Evolutionary conservation across 352 stramenopile genomes (phyloP), one percentile per base, ranked within the genome.

Genomic region (Globisporangium okanoganense): DNA sequence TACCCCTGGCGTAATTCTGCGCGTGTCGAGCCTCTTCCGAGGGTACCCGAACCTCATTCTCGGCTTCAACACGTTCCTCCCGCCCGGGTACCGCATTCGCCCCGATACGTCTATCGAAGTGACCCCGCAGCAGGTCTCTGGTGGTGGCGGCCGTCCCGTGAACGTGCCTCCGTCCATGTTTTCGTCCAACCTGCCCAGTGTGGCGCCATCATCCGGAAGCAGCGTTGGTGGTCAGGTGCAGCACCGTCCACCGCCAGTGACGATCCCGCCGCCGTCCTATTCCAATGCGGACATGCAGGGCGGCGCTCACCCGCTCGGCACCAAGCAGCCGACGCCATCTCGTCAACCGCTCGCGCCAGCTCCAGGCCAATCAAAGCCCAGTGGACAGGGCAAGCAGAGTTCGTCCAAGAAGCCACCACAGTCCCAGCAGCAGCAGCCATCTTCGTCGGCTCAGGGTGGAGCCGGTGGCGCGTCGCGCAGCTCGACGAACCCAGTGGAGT

Each of bases 61-160:
- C 22, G 90, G 97, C 27, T 99, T 99, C 71, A 99, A 99, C 78
- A 99, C 97, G 27, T 99, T 99, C 73, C 67, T 99, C 13, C 98
- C 98, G 0, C 96, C 98, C 20, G 88, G 88, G 25, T 96, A 95
- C 59, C 86, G 87, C 51, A 97, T 97, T 44, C 84, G 86, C 13
- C 84, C 84, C 0, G 86, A 95, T 48, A 91, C 78, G 65, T 89
- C 81, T 14, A 90, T 93, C 58, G 84, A 91, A 51, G 78, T 91
- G 45, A 89, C 88, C 47, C 77, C 81, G 24, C 78, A 84, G 50
- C 80, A 85, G 38, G 84, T 88, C 49, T n/a, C 75, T 12, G 72
- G 73, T 45, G 40, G 40, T 5, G 40, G 40, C 18, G 36, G 36
- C 16, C 70, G 72, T 38, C 70, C 69, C 20, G 61, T 49, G 53